Base-by-base conservation (phyloP, 768 basidiomycete species). In the Leccinum arenicola region DNA sequence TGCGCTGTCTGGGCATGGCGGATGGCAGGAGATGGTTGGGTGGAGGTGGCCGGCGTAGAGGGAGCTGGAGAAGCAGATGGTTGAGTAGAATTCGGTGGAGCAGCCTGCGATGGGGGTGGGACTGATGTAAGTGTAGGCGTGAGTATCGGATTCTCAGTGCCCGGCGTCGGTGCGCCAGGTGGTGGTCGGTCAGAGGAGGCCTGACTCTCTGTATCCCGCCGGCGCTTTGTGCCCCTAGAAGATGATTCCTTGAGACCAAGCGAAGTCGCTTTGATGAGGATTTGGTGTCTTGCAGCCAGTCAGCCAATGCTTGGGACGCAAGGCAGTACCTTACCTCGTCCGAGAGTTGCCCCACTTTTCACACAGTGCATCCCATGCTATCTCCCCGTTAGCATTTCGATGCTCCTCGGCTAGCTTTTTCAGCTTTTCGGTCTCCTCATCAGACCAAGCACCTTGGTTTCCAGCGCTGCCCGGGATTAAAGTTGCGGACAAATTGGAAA, bases 281-380 rank as follows among this genome's bases (percentile, higher is more conserved):
- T 91, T 70, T 93, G 91, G 65, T 91, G 89, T 67, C 91, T 93
- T 54, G 21, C 1, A 36, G 27, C 50, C 27, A 19, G 50, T 70
- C 54, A 69, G 56, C n/a, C 7, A 50, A 50, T 4, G 21, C 12
- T 47, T 3, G 17, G 14, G 49, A 38, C 11, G 3, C 6, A 31
- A 47, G 55, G 57, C 1, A 25, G 49, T 29, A 75, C 75, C 23
- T 51, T 61, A 89, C 91, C 88, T 84, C 56, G 91, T 86, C 55
- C 91, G 79, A 40, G 83, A 83, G 61, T 80, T 81, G 4, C 91
- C 91, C 85, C 88, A 92, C 65, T 88, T 82, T 52, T 77, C 77
- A 53, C 86, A 83, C 23, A 93, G 80, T 76, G 85, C 84, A 70
- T 92, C 91, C 91, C 91, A 93, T 53, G 89, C 87, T 43, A 88